Base-by-base conservation (phyloP, 2,329 filamentous ascomycete species). In the Colletotrichum tamarilloi region DNA sequence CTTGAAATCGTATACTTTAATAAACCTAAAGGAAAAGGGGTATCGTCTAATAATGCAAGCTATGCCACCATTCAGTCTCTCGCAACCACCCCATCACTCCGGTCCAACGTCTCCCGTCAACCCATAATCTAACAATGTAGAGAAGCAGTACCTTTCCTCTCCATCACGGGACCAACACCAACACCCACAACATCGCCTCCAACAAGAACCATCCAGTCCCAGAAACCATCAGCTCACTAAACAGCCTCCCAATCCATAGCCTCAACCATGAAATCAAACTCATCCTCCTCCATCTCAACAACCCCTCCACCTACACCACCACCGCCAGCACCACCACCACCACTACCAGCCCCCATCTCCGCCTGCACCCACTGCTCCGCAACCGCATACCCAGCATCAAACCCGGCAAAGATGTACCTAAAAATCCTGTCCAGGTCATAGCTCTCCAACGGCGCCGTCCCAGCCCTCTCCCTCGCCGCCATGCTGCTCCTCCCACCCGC, bases 401-500 rank as follows among this genome's bases (percentile, higher is more conserved):
- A 84, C 0, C 91, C 92, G 0, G 75, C 76, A 64, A 94, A 85
- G 11, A 94, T 86, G 7, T 83, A 82, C 5, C 82, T 80, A 2
- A 94, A 82, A 74, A 94, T 92, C 67, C 83, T 83, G 28, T 89
- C 86, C 12, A 94, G 82, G 67, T 92, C 88, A 76, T 93, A 91
- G 75, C 89, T 88, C 71, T 87, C 86, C 2, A 94, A 82, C 26
- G 78, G 80, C 68, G 79, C 80, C 65, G 79, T 83, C 75, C 81
- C 80, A 8, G 77, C 76, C 26, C 69, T 70, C 26, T 57, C 64
- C 52, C 58, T 76, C 35, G 68, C 62, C 71, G 73, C 67, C 74
- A 80, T 79, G 26, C 79, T 77, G 19, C 24, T 26, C 26, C 16
- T 42, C 30, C 1, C 30, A 32, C 30, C 30, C 30, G 30, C 30